phyloP scores from a whole-genome alignment of 306 rosid genomes.

The Vachellia collinsii region DNA sequence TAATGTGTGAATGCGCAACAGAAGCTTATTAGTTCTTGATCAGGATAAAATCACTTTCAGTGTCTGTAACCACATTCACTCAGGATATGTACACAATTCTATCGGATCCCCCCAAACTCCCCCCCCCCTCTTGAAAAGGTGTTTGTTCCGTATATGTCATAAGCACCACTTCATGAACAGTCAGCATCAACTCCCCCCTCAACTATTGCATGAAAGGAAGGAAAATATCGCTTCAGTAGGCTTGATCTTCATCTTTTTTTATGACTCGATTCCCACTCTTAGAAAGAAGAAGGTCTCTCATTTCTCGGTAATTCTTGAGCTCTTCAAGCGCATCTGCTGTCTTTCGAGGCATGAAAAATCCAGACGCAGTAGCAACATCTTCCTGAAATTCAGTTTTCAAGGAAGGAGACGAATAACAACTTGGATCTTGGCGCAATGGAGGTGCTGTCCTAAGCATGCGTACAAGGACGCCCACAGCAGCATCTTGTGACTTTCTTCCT shows the following conservation, averaged over 20 bases:
- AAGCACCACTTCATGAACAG: background rate
- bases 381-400: constrained; percentile 56
- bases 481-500: constrained; percentile 76
- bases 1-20: background rate
- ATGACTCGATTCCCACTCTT: constrained; percentile 56
- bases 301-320: constrained; percentile 54
- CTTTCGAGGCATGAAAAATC: constrained; percentile 63
- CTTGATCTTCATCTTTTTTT: constrained; percentile 43
- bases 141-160: background rate
- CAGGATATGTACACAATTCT: constrained; percentile 11
- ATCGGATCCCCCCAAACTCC: background rate
- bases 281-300: constrained; percentile 59
- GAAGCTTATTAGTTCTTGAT: constrained; percentile 2
- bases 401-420: constrained; percentile 64
- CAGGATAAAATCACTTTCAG: background rate
- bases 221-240: constrained; percentile 14
- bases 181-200: constrained; percentile 10
- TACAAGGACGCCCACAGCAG: constrained; percentile 90
- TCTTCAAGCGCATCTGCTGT: constrained; percentile 59
- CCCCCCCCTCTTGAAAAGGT: background rate
- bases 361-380: constrained; percentile 67
- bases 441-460: constrained; percentile 83
- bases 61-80: background rate
- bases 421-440: constrained; percentile 80
- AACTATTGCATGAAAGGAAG: background rate